Base-by-base conservation (phyloP, 176 grass and related monocot genomes). In the Eleusine indica region DNA sequence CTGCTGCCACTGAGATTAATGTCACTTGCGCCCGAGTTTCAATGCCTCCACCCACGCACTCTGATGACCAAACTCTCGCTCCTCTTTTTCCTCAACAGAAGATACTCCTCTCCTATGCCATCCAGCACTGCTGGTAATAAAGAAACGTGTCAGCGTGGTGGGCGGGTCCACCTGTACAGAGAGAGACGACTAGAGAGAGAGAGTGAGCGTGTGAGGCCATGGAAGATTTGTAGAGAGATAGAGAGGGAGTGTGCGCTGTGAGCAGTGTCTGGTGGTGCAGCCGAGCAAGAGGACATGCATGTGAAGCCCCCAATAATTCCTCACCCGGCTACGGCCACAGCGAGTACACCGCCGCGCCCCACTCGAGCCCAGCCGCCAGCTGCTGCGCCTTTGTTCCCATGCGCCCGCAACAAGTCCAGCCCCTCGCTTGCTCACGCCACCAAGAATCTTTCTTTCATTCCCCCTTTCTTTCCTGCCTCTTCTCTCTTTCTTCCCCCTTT, bases 241-340 rank as follows among this genome's bases (percentile, higher is more conserved):
- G 52, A n/a, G 52, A 38, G 42, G 7, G 43, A 41, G 67, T 3
- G 71, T 52, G 68, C 41, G 69, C 58, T 73, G 70, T 68, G 82
- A 85, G 62, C 77, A 17, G 82, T 77, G 87, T 81, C 78, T 77
- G 73, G 66, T 37, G 58, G 58, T 53, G 73, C 42, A 37, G 70
- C 44, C 42, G 68, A 43, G 77, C 70, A 84, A 78, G 85, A 70
- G 83, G 88, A 83, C 83, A 82, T 79, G 91, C 88, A 93, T 90
- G 91, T 93, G 91, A 90, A 83, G 53, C 79, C 85, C 86, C 85
- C 91, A 93, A 93, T 90, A 93, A 93, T 90, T 89, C 85, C 84
- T 74, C 85, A 41, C 66, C 58, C 76, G 9, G 67, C 2, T 41
- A 21, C 77, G 32, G 35, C 66, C 60, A 10, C 40, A 52, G 68